Conservation (phyloP, 116 monocot genomes). For the Phalaenopsis hybrid region DNA sequence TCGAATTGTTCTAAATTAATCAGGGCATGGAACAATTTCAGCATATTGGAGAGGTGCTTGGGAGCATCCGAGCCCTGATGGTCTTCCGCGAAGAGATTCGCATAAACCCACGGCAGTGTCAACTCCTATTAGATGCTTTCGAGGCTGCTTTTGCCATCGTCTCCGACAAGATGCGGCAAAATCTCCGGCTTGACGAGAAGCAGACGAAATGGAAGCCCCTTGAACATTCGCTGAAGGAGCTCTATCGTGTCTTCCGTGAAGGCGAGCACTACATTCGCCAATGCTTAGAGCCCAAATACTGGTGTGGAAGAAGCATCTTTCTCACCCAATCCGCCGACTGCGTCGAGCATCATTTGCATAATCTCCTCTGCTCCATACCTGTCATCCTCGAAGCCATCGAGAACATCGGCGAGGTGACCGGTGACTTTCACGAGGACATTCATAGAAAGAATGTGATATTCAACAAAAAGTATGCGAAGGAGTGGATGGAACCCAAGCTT, state of each 20-base stretch:
- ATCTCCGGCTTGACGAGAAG: slow-evolving; percentile 44
- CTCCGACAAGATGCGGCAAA: slow-evolving; percentile 26
- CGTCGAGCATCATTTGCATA: slow-evolving; percentile 40
- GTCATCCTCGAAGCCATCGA: slow-evolving; percentile 56
- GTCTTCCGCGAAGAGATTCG: slow-evolving; percentile 47
- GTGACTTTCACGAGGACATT: slow-evolving; percentile 27
- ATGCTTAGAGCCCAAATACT: slow-evolving; percentile 41
- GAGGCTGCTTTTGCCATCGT: slow-evolving; percentile 33
- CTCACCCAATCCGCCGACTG: slow-evolving; percentile 36
- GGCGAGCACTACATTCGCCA: slow-evolving; percentile 41
- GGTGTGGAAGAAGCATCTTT: slow-evolving; percentile 41
- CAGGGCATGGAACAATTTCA: slow-evolving; percentile 50
- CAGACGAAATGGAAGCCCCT: slow-evolving; percentile 52
- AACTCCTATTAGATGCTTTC: slow-evolving; percentile 40
- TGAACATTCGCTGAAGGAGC: slow-evolving; percentile 41
- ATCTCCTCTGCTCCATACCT: slow-evolving; percentile 50
- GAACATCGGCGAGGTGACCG: slow-evolving; percentile 31
- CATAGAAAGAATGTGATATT: slow-evolving; percentile 20
- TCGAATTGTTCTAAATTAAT: too few relatives aligned
- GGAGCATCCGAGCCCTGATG: slow-evolving; percentile 44
- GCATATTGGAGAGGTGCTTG: slow-evolving; percentile 55
- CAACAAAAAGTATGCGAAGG: slow-evolving; percentile 41
- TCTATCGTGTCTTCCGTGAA: slow-evolving; percentile 39
- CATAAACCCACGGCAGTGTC: slow-evolving; percentile 51
- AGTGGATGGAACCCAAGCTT: slow-evolving; percentile 26